Base-by-base conservation (phyloP, 805 yeast species). In the Pichia californica region DNA sequence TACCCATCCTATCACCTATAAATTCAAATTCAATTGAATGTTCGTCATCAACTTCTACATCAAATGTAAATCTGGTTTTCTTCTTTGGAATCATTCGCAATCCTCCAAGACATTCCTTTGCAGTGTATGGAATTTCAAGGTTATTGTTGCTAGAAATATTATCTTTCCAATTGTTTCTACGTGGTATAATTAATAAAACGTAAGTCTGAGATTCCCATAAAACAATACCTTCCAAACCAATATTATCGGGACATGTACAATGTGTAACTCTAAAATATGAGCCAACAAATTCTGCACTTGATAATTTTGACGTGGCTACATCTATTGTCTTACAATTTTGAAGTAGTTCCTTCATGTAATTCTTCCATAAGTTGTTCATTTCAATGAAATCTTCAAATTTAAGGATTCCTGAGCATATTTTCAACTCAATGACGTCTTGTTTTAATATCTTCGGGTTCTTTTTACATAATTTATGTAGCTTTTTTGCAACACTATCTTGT, bases 251-350 rank as follows among this genome's bases (percentile, higher is more conserved):
- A 53, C 81, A 83, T 18, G 64, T 62, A n/a, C 86, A 69, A 37
- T 76, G 73, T 2, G 69, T 53, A 0, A 88, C 88, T 13, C 69
- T 69, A 13, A 88, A 45, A 33, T 61, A 58, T n/a, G 93, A 76
- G 3, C 97, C 96, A 52, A 82, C 83, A 62, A 75, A 83, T 55
- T 88, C 97, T 2, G 93, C 86, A 47, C 82, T 73, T 1, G 91
- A 73, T 32, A 88, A 63, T 51, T 81, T 79, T 6, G 76, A 66
- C 18, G 83, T 59, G 1, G 79, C 52, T 9, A 46, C 43, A 44
- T 34, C 55, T 41, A 61, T 45, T 29, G 57, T 57, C 13, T 51
- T 49, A 34, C 54, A 48, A 7, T 43, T 49, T 29, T 62, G 71
- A 8, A 85, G 51, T 4, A 86, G 62, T 34, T 79, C 82, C 28